Evolutionary conservation across 208 protist genomes (phyloP), one percentile per base, ranked within the genome.

Genomic region (Acanthamoeba sp.): DNA sequence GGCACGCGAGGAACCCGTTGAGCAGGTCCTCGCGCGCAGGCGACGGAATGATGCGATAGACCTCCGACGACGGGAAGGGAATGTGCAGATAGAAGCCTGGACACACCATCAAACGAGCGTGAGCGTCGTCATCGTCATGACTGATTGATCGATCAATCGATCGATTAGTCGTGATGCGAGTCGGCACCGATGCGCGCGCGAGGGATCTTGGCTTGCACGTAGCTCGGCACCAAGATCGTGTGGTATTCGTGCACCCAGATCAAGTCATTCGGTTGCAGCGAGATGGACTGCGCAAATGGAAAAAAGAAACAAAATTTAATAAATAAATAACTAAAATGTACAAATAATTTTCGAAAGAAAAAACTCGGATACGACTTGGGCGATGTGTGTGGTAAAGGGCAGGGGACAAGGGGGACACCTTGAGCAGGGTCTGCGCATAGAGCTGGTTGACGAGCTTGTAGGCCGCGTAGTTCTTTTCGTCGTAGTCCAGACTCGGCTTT

Each of bases 21-120:
- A 98, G 69, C 9, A 98, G 57, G 59, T 97, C 93, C 14, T 90
- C 57, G 34, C 97, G 55, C 6, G 76, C 85, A 0, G 97, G 93
- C n/a, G 80, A 88, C 18, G 80, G 80, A 24, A 98, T 45, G 64
- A 97, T 97, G 64, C 96, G 76, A 84, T 95, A 98, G 40, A 98
- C 89, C 42, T 98, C 97, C 1, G 92, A 93, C 0, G 95, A 91
- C 16, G 97, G 97, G 55, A 97, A 98, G 1, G 97, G 97, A 24
- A 93, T 97, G 95, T 98, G 96, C 6, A 98, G 52, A 69, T 97
- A 98, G 69, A 98, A 97, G 0, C 95, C 71, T 80, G 71, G 20
- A 29, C 32, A 27, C 10, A 36, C 6, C 0, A 5, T 32, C n/a
- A n/a, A n/a, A n/a, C n/a, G n/a, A n/a, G n/a, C n/a, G n/a, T n/a